Evolutionary conservation across 129 eudicot genomes (phyloP), one percentile per base, ranked within the genome.

Genomic region (Helichrysum umbraculigerum): DNA sequence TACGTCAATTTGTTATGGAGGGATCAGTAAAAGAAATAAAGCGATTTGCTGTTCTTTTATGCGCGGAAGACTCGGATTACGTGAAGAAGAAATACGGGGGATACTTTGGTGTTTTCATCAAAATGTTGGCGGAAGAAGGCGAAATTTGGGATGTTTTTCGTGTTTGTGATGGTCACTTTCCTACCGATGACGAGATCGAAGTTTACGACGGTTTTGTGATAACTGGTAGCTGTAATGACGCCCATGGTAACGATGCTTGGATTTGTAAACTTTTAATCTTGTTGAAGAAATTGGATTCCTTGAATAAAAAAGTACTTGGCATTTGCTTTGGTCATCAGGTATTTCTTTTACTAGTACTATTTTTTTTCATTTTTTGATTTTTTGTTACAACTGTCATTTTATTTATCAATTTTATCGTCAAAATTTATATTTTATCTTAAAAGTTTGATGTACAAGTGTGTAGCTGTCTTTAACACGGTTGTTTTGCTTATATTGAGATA

Each of bases 311-410:
- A 72, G 81, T 94, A 2, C 93, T 94, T n/a, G 98, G 98, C 74
- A 84, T 94, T 78, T 94, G 98, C 91, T 94, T 94, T 66, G 98
- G 98, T 11, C 97, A 91, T 74, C 98, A 94, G 96, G 98, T 89
- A 81, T 15, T 17, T 34, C 2, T 65, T 62, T 0, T 11, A 62
- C 72, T 8, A 3, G 28, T 25, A 62, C 72, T 8, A 3, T n/a
- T n/a, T n/a, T n/a, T n/a, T n/a, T n/a, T n/a, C n/a, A 1, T 2
- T 25, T 8, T 0, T 11, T 61, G 15, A 19, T 2, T 58, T 33
- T 11, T 54, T 1, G 25, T 15, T 17, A 56, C 61, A 4, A 19
- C 2, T 56, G 21, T 4, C 5, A 16, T 52, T 17, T 14, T 52
- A 52, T 52, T 47, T 1, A 44, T 9, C 10, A 9, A 51, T 54